Evolutionary conservation across 768 basidiomycete genomes (phyloP), one percentile per base, ranked within the genome.

Genomic region (Infundibulicybe gibba): DNA sequence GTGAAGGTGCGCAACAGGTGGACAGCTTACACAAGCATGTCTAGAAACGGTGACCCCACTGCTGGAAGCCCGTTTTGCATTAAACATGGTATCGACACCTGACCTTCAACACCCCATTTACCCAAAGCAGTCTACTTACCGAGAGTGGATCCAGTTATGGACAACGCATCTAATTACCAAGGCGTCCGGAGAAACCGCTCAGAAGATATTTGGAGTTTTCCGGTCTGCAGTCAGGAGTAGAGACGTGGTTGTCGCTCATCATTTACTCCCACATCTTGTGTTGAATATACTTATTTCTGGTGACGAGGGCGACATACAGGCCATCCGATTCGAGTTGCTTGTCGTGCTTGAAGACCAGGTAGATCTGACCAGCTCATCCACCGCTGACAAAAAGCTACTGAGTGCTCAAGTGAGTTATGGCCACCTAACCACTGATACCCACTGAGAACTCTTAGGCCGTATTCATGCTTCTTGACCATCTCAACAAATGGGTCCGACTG

Each of bases 71-170:
- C 76, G 79, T 32, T 90, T 81, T 59, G 73, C 75, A 3, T 66
- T 85, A 13, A 70, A 72, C 13, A 71, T 75, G 20, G 70, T 69
- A 6, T 56, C 63, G 2, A 57, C 64, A 2, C 69, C 68, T 10
- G 54, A 68, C 2, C 61, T 72, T 15, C 63, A 71, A 42, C 80
- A 85, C 52, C 94, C 95, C 2, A 83, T 98, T 47, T 99, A 97
- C 65, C 75, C 80, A 1, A 66, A 67, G 4, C 76, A 83, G 47
- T 62, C 79, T 2, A 95, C 92, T 0, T 99, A 97, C 65, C 83
- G 94, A 35, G 94, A 98, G 63, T 99, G 97, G 97, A 79, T 98
- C 31, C 93, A 95, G 53, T 61, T 79, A 0, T 98, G 94, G 93
- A 84, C 92, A 1, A 72, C 77, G 9, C 76, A 91, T 61, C 77